These are phyloP conservation scores for Aspergillus proliferans DNA, from an alignment of 2,329 filamentous ascomycete species.

Conservation along the genomic window DNA sequence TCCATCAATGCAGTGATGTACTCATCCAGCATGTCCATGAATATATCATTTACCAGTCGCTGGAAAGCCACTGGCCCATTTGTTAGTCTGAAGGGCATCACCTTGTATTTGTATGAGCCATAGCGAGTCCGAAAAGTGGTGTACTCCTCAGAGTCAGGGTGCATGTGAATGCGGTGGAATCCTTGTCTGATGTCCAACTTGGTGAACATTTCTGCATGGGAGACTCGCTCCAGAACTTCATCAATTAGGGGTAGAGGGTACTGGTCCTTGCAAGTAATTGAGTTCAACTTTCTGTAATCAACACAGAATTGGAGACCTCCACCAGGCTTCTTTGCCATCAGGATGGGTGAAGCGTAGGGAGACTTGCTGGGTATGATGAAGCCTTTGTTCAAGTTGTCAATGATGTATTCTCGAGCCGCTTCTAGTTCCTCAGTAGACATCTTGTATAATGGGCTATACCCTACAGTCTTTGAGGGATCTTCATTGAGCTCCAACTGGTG, in stretches of 20 bases:
- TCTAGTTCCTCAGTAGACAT: not conserved
- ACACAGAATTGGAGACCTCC: constrained; percentile 14
- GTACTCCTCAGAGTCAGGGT: not conserved
- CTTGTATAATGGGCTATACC: too few relatives aligned
- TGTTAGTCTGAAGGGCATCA: not conserved
- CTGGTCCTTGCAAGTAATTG: constrained; percentile 24
- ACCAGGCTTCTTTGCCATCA: not conserved
- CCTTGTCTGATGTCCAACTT: constrained; percentile 15
- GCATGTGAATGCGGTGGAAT: not conserved
- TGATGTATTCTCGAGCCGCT: not conserved
- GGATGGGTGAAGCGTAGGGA: not conserved
- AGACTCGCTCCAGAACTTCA: constrained; percentile 15
- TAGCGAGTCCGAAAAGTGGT: constrained; percentile 2
- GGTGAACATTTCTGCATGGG: constrained; percentile 8
- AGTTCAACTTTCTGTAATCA: constrained; percentile 25
- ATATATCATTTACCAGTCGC: not conserved
- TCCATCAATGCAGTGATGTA: constrained; percentile 2
- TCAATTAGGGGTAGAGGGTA: constrained; percentile 22
- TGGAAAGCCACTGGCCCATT: constrained; percentile 6
- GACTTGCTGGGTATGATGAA: not conserved
- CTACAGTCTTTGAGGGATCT: too few relatives aligned
- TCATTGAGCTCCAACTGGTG: too few relatives aligned
- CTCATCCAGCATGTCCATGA: not conserved
- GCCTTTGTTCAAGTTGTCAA: not conserved
- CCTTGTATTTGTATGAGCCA: constrained; percentile 1